Base-by-base conservation (phyloP, 2,329 filamentous ascomycete genomes). In the Hymenoscyphus scutula region DNA sequence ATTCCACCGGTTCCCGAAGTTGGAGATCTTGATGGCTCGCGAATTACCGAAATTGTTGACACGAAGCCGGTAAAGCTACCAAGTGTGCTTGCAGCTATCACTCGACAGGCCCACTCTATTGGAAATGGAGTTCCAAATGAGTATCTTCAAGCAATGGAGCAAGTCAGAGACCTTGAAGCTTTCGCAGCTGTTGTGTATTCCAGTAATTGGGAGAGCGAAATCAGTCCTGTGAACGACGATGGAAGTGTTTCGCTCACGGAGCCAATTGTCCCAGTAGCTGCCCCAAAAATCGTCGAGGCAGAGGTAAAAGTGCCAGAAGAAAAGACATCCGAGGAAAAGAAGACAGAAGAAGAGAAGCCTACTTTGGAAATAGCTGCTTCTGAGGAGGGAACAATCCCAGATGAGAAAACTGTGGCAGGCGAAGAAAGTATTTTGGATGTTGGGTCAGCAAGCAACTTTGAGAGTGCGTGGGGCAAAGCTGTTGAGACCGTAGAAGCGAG, bases 171-270 rank as follows among this genome's bases (percentile, higher is more conserved):
- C 65, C 80, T 96, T 10, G 89, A 93, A 74, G 90, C 89, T 0
- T 96, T 96, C 74, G 89, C 91, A 1, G 91, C 92, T 1, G 89
- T 96, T 1, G 91, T 96, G 45, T 96, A 95, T 76, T 91, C 88
- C 58, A 93, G 89, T 73, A 95, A 96, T 75, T 95, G 86, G 85
- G 84, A 88, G 74, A 85, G 80, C 65, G 86, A 89, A 76, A 84
- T 89, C 62, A 79, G 77, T 19, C 72, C 72, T 1, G 61, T 71
- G 55, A 62, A 66, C 10, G 67, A 66, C 8, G 65, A 70, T 54
- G 62, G 57, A 11, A 67, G 62, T 55, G 64, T 69, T 13, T 51
- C 45, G 45, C 45, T 51, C 45, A 23, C 13, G 23, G 45, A 51
- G 45, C 8, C 45, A 25, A 51, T 13, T 8, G 10, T 51, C 25